Base-by-base conservation (phyloP, 2,329 filamentous ascomycete genomes). In the Exophiala mesophila region DNA sequence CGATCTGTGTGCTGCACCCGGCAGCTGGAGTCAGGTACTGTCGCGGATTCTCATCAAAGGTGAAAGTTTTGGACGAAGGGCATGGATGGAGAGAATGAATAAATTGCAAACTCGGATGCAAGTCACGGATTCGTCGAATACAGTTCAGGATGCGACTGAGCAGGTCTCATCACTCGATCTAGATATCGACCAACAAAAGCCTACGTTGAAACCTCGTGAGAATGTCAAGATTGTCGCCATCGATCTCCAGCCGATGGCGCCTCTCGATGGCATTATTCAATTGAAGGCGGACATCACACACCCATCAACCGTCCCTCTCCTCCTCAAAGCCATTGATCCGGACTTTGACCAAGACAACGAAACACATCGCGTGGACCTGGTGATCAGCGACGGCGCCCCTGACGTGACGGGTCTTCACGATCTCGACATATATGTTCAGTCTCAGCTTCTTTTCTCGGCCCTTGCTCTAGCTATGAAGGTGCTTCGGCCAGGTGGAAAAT, bases 381-480 rank as follows among this genome's bases (percentile, higher is more conserved):
- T 98, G 17, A 78, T 98, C 50, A 95, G 88, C 44, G 92, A 98
- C 57, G 92, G 92, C 39, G 92, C 92, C 0, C 92, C 92, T 1
- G 92, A 98, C 58, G 92, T 98, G 9, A 98, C 92, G 1, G 92
- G 92, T 15, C 75, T 98, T 1, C 92, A 98, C 63, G 92, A 98
- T 63, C 78, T 98, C 24, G 92, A 98, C 65, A 97, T 97, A 55
- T 98, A 98, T 66, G 86, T 98, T 13, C 92, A 98, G 67, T 89
- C 86, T 6, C 92, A 97, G 66, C 76, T 98, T 6, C 82, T 98
- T 36, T 96, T 94, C 64, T 88, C 90, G 0, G 92, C 92, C 0
- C 77, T 98, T 15, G 95, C 96, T 63, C 78, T 98, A 2, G 88
- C 92, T 0, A 78, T 96, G 9, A 94, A 90, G 60, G 88, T 98